A percentile compares a stretch with the other conserved stretches of the same genome.
Evolutionary conservation across 176 grass and related monocot genomes (phyloP).

Genomic region (Stipa capillata): DNA sequence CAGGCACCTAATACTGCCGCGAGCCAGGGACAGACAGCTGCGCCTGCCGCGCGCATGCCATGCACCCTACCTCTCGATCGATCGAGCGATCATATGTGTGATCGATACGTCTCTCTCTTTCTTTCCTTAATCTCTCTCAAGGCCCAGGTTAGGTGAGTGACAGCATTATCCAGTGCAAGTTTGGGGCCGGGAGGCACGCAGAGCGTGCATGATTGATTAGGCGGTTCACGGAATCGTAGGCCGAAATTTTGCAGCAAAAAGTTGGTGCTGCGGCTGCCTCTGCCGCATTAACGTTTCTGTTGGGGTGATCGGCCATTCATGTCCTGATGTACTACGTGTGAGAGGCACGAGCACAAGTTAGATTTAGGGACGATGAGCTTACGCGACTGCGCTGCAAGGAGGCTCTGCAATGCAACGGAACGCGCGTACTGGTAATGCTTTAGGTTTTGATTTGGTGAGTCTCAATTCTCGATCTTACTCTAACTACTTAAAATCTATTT

Average conservation of each 20-base stretch:
- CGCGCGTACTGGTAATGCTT: not conserved
- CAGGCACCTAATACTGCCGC: conserved; percentile 17
- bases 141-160: conserved; percentile 45
- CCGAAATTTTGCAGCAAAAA: conserved; percentile 12
- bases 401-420: too few species aligned
- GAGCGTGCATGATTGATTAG: too few species aligned
- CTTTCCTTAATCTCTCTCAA: not conserved
- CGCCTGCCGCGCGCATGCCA: not conserved
- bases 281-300: conserved; percentile 30
- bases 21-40: conserved; percentile 1
- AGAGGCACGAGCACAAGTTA: not conserved
- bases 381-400: too few species aligned
- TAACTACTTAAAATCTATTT: not conserved
- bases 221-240: too few species aligned
- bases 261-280: conserved; percentile 8
- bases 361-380: not conserved
- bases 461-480: not conserved
- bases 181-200: conserved; percentile 46
- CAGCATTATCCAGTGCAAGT: conserved; percentile 28
- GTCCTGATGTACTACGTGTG: not conserved
- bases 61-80: not conserved
- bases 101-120: not conserved
- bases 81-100: too few species aligned
- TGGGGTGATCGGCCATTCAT: not conserved
- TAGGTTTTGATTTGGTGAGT: not conserved